Evolutionary conservation across 2,329 filamentous ascomycete species (phyloP), one percentile per base, ranked within the genome.

Genomic region (Penicillium hordei): DNA sequence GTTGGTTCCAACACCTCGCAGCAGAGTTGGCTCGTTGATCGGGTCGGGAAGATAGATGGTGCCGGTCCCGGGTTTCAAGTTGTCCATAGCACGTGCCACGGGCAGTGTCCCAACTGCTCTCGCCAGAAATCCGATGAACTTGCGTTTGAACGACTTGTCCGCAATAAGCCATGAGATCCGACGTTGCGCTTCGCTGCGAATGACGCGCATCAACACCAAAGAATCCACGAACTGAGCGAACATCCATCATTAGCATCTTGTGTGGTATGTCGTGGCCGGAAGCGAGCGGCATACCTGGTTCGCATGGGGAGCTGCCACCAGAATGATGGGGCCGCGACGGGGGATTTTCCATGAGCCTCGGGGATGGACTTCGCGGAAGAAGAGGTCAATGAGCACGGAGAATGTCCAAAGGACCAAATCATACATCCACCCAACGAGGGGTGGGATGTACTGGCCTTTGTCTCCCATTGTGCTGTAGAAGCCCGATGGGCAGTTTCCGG

Each of bases 361-460:
- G 13, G 94, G 94, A 73, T 97, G 93, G 17, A 99, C 91, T 77
- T 99, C 94, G 66, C 94, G 89, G 81, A 99, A 99, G 85, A 99
- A 99, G 65, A 97, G 86, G 76, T 99, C 94, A 64, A 95, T 87
- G 52, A 97, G 82, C 63, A 97, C 73, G 3, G 80, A 81, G 61
- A 82, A 77, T 10, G 73, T 70, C 80, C 80, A 82, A 38, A 82
- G 68, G 46, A 80, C 72, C 27, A 81, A 61, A 67, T 81, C 79
- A 64, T 82, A 82, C 49, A 80, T 61, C 79, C 79, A 81, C 66
- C 75, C 76, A 58, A 79, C 73, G 68, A 81, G 76, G 48, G 77
- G 78, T 58, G 75, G 69, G 52, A 78, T 75, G 46, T 72, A 74
- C 39, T 69, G 65, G 63, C 70, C 65, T 57, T 70, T 71, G 63